phyloP scores from a whole-genome alignment of 495 filamentous ascomycete species.

The Gamarada debralockiae region DNA sequence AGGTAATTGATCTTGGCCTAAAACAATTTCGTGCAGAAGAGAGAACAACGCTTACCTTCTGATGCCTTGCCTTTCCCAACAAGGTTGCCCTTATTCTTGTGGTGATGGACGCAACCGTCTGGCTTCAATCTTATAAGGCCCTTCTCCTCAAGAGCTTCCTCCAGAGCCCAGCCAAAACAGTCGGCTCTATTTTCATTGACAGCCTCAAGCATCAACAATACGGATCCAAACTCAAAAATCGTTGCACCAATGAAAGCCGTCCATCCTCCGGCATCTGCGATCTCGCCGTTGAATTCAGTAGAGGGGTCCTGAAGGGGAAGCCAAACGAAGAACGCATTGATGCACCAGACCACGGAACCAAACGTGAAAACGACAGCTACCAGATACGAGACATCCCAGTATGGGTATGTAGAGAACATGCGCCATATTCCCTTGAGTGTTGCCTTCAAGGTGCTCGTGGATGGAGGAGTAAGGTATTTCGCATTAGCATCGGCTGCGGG shows the following conservation, averaged over 20 bases:
- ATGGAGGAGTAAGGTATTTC: conserved; percentile 33
- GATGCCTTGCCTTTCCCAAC: conserved; percentile 30
- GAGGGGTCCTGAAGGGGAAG: conserved; percentile 52
- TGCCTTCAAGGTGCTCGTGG: conserved; percentile 39
- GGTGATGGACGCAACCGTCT: conserved; percentile 49
- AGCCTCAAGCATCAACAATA: conserved; percentile 64
- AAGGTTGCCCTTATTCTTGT: conserved; percentile 46
- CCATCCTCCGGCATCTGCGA: conserved; percentile 49
- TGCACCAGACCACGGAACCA: conserved; percentile 59
- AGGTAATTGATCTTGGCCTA: not conserved
- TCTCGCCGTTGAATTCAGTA: conserved; percentile 53
- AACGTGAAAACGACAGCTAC: conserved; percentile 62
- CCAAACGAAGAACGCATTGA: conserved; percentile 68
- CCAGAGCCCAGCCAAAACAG: conserved; percentile 71
- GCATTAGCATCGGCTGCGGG: conserved; percentile 22
- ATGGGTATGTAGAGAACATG: conserved; percentile 55
- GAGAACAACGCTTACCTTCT: conserved; percentile 10
- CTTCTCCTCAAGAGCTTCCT: conserved; percentile 39
- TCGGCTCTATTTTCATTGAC: conserved; percentile 61
- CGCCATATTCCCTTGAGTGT: conserved; percentile 41
- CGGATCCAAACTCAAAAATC: conserved; percentile 62
- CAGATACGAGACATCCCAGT: conserved; percentile 68
- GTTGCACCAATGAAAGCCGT: conserved; percentile 68
- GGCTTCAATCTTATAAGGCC: conserved; percentile 27
- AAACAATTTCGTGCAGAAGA: not conserved